phyloP scores from a whole-genome alignment of 139 green algal genomes.

The Microglena sp. region DNA sequence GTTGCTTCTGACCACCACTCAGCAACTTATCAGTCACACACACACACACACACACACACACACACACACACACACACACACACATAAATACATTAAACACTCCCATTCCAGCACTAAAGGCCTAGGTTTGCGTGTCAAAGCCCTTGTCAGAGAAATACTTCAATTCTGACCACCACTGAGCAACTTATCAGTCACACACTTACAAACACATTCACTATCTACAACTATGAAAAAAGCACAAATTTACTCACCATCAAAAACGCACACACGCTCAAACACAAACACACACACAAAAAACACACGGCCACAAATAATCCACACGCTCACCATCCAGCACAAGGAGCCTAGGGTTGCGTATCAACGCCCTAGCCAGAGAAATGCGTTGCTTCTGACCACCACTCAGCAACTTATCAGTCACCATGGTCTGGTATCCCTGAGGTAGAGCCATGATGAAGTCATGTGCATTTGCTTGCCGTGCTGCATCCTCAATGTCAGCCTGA shows the following conservation, averaged over 20 bases:
- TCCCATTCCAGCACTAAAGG: constrained; percentile 41
- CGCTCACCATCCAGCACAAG: constrained; percentile 41
- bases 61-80: background rate
- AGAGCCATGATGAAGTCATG: constrained; percentile 78
- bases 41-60: background rate
- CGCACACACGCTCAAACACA: background rate
- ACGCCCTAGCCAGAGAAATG: constrained; percentile 46
- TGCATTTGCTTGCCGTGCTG: constrained; percentile 64
- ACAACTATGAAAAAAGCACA: too few relatives aligned
- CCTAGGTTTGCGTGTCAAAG: constrained; percentile 31
- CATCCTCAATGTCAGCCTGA: constrained; percentile 52
- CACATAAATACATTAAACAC: background rate
- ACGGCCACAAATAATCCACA: background rate
- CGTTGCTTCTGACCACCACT: constrained; percentile 59
- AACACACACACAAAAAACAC: background rate
- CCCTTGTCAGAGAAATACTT: constrained; percentile 49
- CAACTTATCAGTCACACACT: constrained; percentile 37
- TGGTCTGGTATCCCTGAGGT: constrained; percentile 53
- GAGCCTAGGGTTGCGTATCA: constrained; percentile 31
- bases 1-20: constrained; percentile 56
- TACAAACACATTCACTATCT: too few relatives aligned
- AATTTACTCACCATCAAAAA: too few relatives aligned
- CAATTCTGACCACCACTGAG: constrained; percentile 62
- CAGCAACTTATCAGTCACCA: constrained; percentile 42
- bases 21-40: constrained; percentile 42